Percentiles rank a stretch among this genome's conserved stretches.
Conservation (phyloP, 768 basidiomycete genomes). For the Boletus vinaceobasis region DNA sequence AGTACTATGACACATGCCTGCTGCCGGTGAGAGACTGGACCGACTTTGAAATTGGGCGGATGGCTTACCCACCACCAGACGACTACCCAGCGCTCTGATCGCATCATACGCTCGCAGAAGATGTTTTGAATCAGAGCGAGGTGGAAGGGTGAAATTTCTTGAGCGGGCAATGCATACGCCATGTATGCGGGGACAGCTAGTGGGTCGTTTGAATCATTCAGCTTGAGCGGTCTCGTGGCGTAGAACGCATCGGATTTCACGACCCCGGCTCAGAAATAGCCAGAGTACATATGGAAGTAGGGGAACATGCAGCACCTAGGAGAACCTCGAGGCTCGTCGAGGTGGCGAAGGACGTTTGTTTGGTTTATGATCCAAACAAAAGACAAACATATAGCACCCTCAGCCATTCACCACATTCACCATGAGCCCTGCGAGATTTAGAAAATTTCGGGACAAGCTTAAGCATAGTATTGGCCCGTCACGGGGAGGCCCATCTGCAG, state of each 20-base stretch:
- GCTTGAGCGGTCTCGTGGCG: background rate
- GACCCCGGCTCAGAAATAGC: background rate
- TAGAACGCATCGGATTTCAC: background rate
- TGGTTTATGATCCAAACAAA: conserved; percentile 18
- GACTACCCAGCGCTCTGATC: conserved; percentile 2
- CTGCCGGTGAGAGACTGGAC: background rate
- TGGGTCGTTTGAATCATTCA: background rate
- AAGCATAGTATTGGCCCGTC: conserved; percentile 5
- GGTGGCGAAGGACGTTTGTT: conserved; percentile 2
- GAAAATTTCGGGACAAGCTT: conserved; percentile 16
- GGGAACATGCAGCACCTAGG: background rate
- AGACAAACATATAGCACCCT: background rate
- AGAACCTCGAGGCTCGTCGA: background rate
- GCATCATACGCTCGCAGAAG: background rate
- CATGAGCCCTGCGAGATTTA: conserved; percentile 12
- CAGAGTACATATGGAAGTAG: background rate
- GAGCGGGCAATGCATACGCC: background rate
- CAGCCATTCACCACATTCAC: background rate
- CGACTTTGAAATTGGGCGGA: conserved; percentile 7
- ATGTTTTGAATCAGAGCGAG: background rate
- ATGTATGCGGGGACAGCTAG: background rate
- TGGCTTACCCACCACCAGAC: background rate
- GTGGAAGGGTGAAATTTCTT: background rate
- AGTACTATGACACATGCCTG: background rate
- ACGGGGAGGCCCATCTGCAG: background rate